phyloP scores from a whole-genome alignment of 2,329 filamentous ascomycete species.

The Diaporthe sp. region DNA sequence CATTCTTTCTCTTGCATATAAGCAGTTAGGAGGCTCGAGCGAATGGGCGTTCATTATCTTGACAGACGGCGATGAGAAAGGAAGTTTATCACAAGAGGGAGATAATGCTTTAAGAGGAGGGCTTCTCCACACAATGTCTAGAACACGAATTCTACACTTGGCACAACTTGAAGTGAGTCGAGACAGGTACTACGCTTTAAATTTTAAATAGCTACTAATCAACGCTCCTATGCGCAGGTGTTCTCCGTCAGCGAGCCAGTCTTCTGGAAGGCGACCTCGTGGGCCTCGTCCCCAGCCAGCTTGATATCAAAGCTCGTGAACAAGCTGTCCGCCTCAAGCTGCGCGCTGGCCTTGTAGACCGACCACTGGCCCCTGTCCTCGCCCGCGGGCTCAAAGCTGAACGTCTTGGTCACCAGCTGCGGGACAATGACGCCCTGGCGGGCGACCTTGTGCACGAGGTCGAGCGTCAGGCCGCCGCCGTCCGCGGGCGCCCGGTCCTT shows the following conservation, averaged over 20 bases:
- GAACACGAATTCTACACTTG: neutral
- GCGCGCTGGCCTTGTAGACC: neutral
- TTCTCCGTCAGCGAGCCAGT: constrained; percentile 1
- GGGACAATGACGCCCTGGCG: constrained; percentile 24
- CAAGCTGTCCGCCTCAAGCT: constrained; percentile 18
- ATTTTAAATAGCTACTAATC: neutral
- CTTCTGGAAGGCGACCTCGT: constrained; percentile 21
- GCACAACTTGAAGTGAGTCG: neutral
- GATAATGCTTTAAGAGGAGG: too few species aligned
- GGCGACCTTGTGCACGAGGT: constrained; percentile 17
- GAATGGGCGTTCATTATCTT: neutral
- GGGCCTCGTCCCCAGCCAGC: constrained; percentile 8
- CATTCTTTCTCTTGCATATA: too few species aligned
- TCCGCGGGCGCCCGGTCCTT: neutral
- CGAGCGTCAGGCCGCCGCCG: constrained; percentile 4
- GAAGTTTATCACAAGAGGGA: too few species aligned
- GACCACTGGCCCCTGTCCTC: constrained; percentile 15
- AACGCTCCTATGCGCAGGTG: neutral
- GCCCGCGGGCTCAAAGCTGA: neutral
- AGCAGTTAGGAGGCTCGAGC: neutral
- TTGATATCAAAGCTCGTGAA: constrained; percentile 23
- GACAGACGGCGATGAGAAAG: neutral
- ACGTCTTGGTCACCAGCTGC: neutral
- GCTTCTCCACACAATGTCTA: neutral
- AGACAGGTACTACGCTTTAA: neutral